Evolutionary conservation across 164 flowering plant species (phyloP), one percentile per base, ranked within the genome.

Genomic region (Berberis thunbergii): DNA sequence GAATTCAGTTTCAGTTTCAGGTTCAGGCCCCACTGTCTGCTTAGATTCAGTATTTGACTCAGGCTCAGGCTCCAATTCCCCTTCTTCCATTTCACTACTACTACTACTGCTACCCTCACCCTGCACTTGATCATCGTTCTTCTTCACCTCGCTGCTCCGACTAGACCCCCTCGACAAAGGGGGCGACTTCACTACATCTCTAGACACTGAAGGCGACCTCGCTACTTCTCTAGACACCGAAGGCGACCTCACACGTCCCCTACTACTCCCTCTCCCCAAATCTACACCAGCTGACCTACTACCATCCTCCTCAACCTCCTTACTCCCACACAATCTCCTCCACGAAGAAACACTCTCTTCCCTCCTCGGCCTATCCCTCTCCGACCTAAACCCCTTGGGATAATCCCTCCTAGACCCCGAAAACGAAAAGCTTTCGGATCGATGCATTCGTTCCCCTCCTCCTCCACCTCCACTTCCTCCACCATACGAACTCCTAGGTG

Each of bases 51-150:
- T 26, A 26, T 26, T 26, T 26, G 26, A 26, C 26, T 26, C 26
- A 26, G 26, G 26, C 26, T 83, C 91, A 5, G 87, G 89, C 70
- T 86, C 82, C 43, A 90, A 77, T 78, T 93, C 96, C 40, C 97
- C 97, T 80, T 89, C 96, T 74, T 88, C 98, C 86, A 84, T 88
- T 69, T 87, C 96, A 70, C 86, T 85, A 60, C 78, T 76, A 41
- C 72, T 71, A 64, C 85, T 77, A 26, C 26, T 26, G 26, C 26
- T 26, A 26, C 26, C 26, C 75, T 80, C 85, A 62, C 56, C 75
- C 45, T 61, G 77, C 49, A 66, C 59, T 48, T 78, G 79, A n/a
- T 80, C 91, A 59, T 49, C 26, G 0, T 70, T 76, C 12, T 86
- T 86, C 81, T 73, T 81, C 48, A 69, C 71, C 64, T 86, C 92